phyloP scores from a whole-genome alignment of 495 filamentous ascomycete species.

The Rhypophila decipiens region DNA sequence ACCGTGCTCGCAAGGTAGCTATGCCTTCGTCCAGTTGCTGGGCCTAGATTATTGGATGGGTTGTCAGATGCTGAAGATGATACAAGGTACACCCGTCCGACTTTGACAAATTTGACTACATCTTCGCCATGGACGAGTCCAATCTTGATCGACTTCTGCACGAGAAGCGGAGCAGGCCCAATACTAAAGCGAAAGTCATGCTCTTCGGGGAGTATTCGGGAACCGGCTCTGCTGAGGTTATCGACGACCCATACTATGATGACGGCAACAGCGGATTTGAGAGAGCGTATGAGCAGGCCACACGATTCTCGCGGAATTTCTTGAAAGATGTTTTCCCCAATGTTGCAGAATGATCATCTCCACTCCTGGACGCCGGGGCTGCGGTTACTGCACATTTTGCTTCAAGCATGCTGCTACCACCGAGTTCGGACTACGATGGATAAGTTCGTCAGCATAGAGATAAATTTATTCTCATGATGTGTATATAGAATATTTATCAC shows the following conservation, averaged over 20 bases:
- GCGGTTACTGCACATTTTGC: no score
- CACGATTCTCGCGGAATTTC: conserved; percentile 73
- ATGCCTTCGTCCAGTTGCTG: no score
- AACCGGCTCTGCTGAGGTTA: conserved; percentile 58
- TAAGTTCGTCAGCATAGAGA: no score
- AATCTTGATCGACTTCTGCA: conserved; percentile 68
- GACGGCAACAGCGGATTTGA: conserved; percentile 77
- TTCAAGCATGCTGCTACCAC: no score
- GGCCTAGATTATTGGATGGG: no score
- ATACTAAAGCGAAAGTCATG: conserved; percentile 54
- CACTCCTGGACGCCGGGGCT: no score
- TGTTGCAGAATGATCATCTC: no score
- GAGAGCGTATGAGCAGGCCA: conserved; percentile 75
- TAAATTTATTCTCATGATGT: no score
- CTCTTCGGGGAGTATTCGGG: conserved; percentile 81
- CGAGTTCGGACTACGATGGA: no score
- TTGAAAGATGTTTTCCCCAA: conserved; percentile 47
- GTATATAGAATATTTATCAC: no score
- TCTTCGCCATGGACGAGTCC: conserved; percentile 89
- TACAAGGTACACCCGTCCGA: conserved; percentile 39
- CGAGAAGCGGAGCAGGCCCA: conserved; percentile 48
- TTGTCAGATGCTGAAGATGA: neutral
- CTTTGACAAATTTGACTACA: conserved; percentile 82
- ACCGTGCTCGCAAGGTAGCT: conserved; percentile 69
- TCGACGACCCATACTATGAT: conserved; percentile 95